These are phyloP conservation scores for Psilocybe azurescens DNA, from an alignment of 768 basidiomycete species.

Conservation along the genomic window DNA sequence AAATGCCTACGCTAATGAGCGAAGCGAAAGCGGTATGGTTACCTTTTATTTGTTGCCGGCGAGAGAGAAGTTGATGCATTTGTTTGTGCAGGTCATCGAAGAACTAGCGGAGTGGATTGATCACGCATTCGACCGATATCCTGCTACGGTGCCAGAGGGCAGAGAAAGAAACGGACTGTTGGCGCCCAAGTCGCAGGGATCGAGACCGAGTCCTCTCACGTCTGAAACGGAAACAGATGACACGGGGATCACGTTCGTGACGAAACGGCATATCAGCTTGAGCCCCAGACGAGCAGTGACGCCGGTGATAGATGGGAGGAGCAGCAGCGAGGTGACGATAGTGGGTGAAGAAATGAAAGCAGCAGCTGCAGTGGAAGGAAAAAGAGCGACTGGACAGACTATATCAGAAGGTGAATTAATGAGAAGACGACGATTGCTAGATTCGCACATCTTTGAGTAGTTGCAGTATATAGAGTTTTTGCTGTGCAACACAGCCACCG, in stretches of 20 bases:
- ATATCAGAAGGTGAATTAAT: conserved; percentile 83
- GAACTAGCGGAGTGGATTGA: conserved; percentile 85
- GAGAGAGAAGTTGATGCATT: conserved; percentile 7
- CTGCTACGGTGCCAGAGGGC: conserved; percentile 18
- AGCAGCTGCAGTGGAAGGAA: conserved; percentile 5
- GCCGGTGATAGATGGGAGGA: conserved; percentile 6
- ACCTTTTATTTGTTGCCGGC: neutral
- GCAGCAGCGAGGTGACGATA: conserved; percentile 15
- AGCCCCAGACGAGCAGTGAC: conserved; percentile 4
- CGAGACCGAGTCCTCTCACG: conserved; percentile 27
- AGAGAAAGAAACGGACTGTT: conserved; percentile 11
- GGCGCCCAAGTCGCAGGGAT: conserved; percentile 18
- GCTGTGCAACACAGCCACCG: conserved; percentile 44
- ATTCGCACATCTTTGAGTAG: conserved; percentile 67
- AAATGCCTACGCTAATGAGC: conserved; percentile 88
- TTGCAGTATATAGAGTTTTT: conserved; percentile 23
- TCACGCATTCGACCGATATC: conserved; percentile 63
- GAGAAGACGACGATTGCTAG: conserved; percentile 76
- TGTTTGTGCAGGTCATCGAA: conserved; percentile 31
- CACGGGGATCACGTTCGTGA: conserved; percentile 71
- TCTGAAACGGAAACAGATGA: conserved; percentile 70
- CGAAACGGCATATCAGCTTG: conserved; percentile 44
- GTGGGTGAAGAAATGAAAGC: conserved; percentile 8
- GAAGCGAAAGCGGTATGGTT: conserved; percentile 69
- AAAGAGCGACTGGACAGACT: conserved; percentile 57